Conservation (phyloP, 2,329 filamentous ascomycete genomes). For the Xylaria digitata region DNA sequence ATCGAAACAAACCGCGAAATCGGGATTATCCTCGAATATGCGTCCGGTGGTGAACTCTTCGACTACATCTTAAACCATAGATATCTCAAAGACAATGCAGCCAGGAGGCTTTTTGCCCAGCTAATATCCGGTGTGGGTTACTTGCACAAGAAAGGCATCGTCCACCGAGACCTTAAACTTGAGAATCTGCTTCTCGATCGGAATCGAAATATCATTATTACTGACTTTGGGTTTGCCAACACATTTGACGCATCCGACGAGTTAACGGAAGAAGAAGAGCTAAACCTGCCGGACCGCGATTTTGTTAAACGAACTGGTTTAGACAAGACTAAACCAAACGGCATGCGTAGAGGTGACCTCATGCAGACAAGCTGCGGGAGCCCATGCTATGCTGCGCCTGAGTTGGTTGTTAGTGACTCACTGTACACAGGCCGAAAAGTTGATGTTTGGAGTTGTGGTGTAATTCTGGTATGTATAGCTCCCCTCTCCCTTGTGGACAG, state of each 20-base stretch:
- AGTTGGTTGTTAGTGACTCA: conserved; percentile 96
- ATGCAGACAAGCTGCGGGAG: conserved; percentile 99
- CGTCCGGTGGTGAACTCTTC: conserved; percentile 96
- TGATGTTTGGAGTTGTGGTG: conserved; percentile 98
- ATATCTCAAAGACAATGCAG: conserved; percentile 93
- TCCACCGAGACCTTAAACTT: conserved; percentile 95
- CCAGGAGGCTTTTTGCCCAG: conserved; percentile 91
- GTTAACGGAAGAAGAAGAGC: conserved; percentile 88
- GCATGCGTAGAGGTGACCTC: conserved; percentile 85
- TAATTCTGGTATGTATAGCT: conserved; percentile 81
- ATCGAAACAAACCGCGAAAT: conserved; percentile 97
- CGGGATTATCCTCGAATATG: conserved; percentile 98
- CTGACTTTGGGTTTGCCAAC: conserved; percentile 98
- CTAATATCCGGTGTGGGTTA: conserved; percentile 97
- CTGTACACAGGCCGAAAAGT: conserved; percentile 97
- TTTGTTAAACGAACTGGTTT: conserved; percentile 88
- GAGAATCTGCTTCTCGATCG: conserved; percentile 95
- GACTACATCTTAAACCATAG: conserved; percentile 98
- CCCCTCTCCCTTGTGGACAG: conserved; percentile 23
- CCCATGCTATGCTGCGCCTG: conserved; percentile 96
- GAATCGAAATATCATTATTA: conserved; percentile 99
- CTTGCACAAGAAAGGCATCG: conserved; percentile 97
- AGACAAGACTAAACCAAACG: conserved; percentile 80
- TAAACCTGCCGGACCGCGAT: conserved; percentile 86
- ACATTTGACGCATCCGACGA: conserved; percentile 93